Conservation (phyloP, 306 rosid species). For the Luffa aegyptiaca region DNA sequence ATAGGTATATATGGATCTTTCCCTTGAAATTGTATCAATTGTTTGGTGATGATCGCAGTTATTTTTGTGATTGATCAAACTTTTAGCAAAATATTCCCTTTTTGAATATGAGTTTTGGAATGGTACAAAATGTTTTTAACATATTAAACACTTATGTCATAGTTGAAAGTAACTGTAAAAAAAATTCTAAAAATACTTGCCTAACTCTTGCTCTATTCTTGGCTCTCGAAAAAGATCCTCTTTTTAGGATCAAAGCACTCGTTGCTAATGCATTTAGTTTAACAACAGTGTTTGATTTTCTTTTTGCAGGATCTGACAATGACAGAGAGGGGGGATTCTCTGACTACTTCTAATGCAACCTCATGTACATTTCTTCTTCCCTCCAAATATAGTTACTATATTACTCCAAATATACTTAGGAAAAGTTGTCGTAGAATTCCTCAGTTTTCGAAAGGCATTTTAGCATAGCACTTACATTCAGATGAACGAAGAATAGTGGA, state of each 20-base stretch:
- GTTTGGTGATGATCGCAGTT: not conserved
- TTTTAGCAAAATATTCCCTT: not conserved
- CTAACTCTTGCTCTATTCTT: not conserved
- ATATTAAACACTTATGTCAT: not conserved
- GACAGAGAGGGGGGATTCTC: constrained; percentile 71
- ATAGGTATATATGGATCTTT: not conserved
- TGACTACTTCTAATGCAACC: constrained; percentile 63
- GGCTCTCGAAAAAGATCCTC: not conserved
- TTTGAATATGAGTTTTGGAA: not conserved
- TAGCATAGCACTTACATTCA: not conserved
- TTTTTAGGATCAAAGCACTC: not conserved
- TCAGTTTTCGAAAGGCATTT: not conserved
- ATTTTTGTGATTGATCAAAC: not conserved
- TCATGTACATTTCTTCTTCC: constrained; percentile 23
- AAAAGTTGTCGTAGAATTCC: constrained; percentile 4
- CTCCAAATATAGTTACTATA: constrained; percentile 10
- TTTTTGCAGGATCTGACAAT: constrained; percentile 64
- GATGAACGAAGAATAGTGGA: not conserved
- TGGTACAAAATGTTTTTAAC: not conserved
- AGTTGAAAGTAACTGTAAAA: not conserved
- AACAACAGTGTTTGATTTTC: constrained; percentile 12
- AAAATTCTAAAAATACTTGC: not conserved
- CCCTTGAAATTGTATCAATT: not conserved
- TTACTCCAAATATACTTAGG: constrained; percentile 13
- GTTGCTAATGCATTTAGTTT: not conserved